Base-by-base conservation (phyloP, 2,329 filamentous ascomycete species). In the Fusarium staphyleae region DNA sequence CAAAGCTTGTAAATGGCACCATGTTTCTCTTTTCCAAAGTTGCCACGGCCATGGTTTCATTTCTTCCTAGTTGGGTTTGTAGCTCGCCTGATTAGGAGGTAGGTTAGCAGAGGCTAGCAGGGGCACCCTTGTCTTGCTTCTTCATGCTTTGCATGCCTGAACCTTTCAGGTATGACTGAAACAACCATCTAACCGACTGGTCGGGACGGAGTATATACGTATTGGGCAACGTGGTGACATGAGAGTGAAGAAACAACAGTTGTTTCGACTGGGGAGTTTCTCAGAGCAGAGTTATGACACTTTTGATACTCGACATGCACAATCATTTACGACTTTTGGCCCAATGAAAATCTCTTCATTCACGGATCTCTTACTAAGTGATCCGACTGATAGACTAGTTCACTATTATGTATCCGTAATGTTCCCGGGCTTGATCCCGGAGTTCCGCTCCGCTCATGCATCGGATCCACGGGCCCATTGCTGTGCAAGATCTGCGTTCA, bases 401-500 rank as follows among this genome's bases (percentile, higher is more conserved):
- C n/a, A n/a, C n/a, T n/a, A n/a, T n/a, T n/a, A 41, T 26, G 12
- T 39, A 15, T 28, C 15, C 15, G n/a, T 30, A 34, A 15, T 18
- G n/a, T 12, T 14, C 30, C 50, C 24, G 30, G 26, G 8, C 14
- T 1, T 18, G 28, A 15, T 44, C 37, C 29, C 28, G 32, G 29
- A 48, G 50, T 48, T 44, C 12, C 24, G 14, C 36, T 34, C 52
- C 43, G 35, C 28, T 19, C 30, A 4, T 15, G 36, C 36, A 37
- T 48, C 55, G 53, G 43, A 37, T 22, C 35, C 32, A 14, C 14
- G 37, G 10, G n/a, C n/a, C 55, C 46, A 9, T 34, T 57, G 43
- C 42, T 11, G 53, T 58, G 30, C 34, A 58, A 58, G 55, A 57
- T 58, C 55, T 34, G 26, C 52, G 22, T 8, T 13, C 18, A 28